Evolutionary conservation across 2,329 filamentous ascomycete species (phyloP), one percentile per base, ranked within the genome.

Genomic region (Geoglossum cookeanum): DNA sequence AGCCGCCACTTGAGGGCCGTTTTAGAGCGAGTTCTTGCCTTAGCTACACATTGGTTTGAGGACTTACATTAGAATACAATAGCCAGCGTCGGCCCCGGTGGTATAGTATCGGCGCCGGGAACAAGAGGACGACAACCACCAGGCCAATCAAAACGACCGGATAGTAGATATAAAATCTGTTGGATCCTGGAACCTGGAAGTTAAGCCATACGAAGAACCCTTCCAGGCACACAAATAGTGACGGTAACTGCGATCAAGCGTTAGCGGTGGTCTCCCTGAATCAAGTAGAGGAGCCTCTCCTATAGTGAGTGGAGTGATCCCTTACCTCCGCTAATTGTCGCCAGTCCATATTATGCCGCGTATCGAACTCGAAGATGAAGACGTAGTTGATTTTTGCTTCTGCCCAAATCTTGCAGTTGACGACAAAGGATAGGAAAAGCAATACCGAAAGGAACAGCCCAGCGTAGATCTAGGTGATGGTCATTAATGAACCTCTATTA

Each of bases 361-460:
- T 83, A 72, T 97, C 90, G 66, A 95, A 92, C 70, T 98, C 92
- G 66, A 98, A 98, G 63, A 97, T 88, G 68, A 96, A 96, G 57
- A 84, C 80, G 68, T 97, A 97, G 67, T 98, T 98, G 70, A 98
- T 87, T 69, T 91, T 94, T 67, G 84, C 82, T 55, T 74, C 74
- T 4, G 81, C 80, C 88, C 91, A 98, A 15, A 94, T 71, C 58
- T 83, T 81, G 67, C 90, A 94, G 65, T 89, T 83, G 39, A 95
- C 65, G 65, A 85, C 88, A 66, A 97, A 97, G n/a, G 94, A 72
- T 8, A 84, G 72, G 65, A 94, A 84, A 22, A 97, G 74, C 49
- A 88, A 76, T 4, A 94, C 76, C 69, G 87, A 82, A 32, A 97
- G 74, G 64, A 95, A 94, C 68, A 94, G 96, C 1, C 92, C 92